phyloP scores from a whole-genome alignment of 352 stramenopile species.

The Blastocystis sp. region DNA sequence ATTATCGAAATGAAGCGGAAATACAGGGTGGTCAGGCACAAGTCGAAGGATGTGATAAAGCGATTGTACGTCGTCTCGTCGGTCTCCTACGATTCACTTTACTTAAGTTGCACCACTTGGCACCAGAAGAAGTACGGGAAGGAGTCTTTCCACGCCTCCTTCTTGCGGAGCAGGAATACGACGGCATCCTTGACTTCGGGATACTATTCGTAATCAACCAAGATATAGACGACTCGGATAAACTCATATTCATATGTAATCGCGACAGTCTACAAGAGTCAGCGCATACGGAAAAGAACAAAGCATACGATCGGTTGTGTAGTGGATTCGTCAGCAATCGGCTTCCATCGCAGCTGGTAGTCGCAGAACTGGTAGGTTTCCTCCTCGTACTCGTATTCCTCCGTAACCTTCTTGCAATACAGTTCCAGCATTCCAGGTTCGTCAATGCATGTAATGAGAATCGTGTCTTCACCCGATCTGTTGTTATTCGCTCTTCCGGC shows the following conservation, averaged over 20 bases:
- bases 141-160: conserved; percentile 11
- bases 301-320: conserved; percentile 33
- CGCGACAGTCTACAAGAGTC: not conserved
- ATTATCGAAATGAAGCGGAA: not conserved
- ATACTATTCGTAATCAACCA: conserved; percentile 19
- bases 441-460: conserved; percentile 28
- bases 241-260: conserved; percentile 50
- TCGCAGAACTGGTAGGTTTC: conserved; percentile 3
- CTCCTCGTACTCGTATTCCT: conserved; percentile 6
- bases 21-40: conserved; percentile 24
- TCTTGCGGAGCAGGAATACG: conserved; percentile 34
- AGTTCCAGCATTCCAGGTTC: conserved; percentile 45
- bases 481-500: conserved; percentile 31
- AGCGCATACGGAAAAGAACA: not conserved
- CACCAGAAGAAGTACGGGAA: conserved; percentile 67
- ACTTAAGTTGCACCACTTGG: not conserved
- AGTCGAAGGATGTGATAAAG: conserved; percentile 38
- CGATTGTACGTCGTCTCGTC: not conserved
- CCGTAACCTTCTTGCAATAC: conserved; percentile 41
- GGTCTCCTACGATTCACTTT: not conserved
- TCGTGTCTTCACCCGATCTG: conserved; percentile 11
- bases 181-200: conserved; percentile 4
- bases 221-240: not conserved
- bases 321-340: not conserved
- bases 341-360: conserved; percentile 57